Evolutionary conservation across 176 grass and related monocot species (phyloP), one percentile per base, ranked within the genome.

Genomic region (Miscanthus lutarioriparius): DNA sequence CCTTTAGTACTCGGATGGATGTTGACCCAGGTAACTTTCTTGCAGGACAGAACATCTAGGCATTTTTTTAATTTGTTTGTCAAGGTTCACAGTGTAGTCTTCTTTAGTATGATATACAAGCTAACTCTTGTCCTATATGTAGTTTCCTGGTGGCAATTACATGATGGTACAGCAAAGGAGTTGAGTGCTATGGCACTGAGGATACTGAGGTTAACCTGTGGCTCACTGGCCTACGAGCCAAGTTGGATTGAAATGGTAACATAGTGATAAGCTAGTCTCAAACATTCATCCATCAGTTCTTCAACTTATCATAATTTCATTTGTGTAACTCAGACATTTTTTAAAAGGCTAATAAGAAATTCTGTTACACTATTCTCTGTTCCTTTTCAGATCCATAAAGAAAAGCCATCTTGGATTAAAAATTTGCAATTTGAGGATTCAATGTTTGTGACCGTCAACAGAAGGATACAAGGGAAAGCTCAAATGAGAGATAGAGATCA

Each of bases 171-270:
- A 66, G 2, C 48, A 58, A 76, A 39, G 41, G 77, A 79, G 61
- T 67, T 66, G 77, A 66, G 19, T 12, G 5, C 26, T n/a, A 79
- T 79, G 62, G 39, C 62, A 66, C 1, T 66, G 39, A 66, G 38
- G 40, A 79, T 79, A 48, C 7, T 79, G 26, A 66, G 26, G 6
- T 53, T 80, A 37, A 80, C 43, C 9, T 68, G 64, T 80, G 44
- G 78, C 8, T 51, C 78, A 32, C 1, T 68, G 19, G 64, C 7
- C 26, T 80, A 66, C 0, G 64, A 53, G 20, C 20, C 44, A 53
- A 80, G 64, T 80, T 69, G 44, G 78, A 68, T 80, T 33, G 19
- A 67, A 53, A 80, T 0, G 27, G 78, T 68, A 69, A 79, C 7
- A 14, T 47, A 35, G 9, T 67, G 25, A 48, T 49, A 30, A 20